Base-by-base conservation (phyloP, 225 moss, liverwort and hornwort species). In the Polytrichum formosum region DNA sequence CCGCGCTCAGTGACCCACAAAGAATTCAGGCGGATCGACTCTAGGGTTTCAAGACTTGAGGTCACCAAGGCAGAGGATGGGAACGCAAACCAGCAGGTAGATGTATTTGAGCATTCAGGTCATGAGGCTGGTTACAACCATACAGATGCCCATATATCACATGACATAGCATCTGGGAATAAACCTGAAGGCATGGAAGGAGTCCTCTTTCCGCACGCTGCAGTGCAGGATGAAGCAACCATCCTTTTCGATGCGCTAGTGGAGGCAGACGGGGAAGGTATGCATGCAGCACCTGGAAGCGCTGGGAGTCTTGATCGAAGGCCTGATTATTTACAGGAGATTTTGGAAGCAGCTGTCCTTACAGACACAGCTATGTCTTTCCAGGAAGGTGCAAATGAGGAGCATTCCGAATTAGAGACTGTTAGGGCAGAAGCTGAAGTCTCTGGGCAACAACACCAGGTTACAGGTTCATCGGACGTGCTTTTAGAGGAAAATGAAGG, bases 1-100 rank as follows among this genome's bases (percentile, higher is more conserved):
- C 90, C 90, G 60, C 90, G 94, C 65, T 94, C 94, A 2, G 58
- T 79, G 54, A 84, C 78, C 0, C 88, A 85, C 74, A 94, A 94
- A 79, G 92, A 95, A 67, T 79, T 78, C 16, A 89, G 86, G 77
- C 90, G 90, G 65, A 71, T 75, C 4, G 95, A 96, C 23, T 69
- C 56, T 64, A 83, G 87, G 79, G 88, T 83, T 55, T 81, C 84
- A 27, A 79, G 88, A 54, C 83, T 84, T 35, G 92, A 92, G 67
- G 72, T 67, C 71, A 91, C 82, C 31, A 70, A 53, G 19, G 67
- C 31, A 1, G 76, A 74, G 5, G 88, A 74, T 54, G 70, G 55
- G 54, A 66, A 70, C 46, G 67, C 65, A 59, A 33, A 67, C 33
- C 71, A 78, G 69, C 74, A 71, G 6, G 64, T 68, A 53, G 78